Percentiles rank a stretch among this genome's conserved stretches.
Conservation (phyloP, 805 yeast genomes). For the Kazachstania taianensis region DNA sequence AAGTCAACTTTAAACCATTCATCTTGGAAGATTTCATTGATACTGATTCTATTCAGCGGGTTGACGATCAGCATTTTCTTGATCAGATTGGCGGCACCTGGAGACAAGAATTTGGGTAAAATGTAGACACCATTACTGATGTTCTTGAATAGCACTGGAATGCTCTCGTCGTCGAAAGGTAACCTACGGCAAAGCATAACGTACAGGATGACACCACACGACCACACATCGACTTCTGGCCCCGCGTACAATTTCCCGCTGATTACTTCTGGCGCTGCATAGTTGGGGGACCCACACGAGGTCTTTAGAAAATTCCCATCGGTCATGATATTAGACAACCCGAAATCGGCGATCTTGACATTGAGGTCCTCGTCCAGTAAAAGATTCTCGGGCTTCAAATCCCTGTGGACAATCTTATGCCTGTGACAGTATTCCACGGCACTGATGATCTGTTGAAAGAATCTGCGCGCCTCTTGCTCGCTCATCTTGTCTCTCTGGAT, state of each 20-base stretch:
- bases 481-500: slow-evolving; percentile 90
- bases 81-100: slow-evolving; percentile 74
- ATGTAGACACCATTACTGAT: slow-evolving; percentile 89
- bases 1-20: slow-evolving; percentile 83
- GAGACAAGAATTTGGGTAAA: slow-evolving; percentile 73
- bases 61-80: slow-evolving; percentile 90
- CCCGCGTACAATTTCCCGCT: slow-evolving; percentile 93
- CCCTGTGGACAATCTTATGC: slow-evolving; percentile 93
- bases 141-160: slow-evolving; percentile 87
- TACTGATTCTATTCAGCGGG: slow-evolving; percentile 87
- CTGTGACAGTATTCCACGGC: slow-evolving; percentile 96
- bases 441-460: slow-evolving; percentile 91
- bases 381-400: slow-evolving; percentile 90
- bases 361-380: slow-evolving; percentile 80
- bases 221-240: slow-evolving; percentile 97
- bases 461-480: slow-evolving; percentile 83
- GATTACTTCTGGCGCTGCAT: slow-evolving; percentile 96
- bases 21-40: slow-evolving; percentile 85
- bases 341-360: slow-evolving; percentile 94
- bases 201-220: slow-evolving; percentile 88
- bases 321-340: slow-evolving; percentile 90
- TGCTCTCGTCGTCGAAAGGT: slow-evolving; percentile 94
- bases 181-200: slow-evolving; percentile 94
- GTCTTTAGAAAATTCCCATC: slow-evolving; percentile 94
- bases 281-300: slow-evolving; percentile 92